Evolutionary conservation across 225 moss, liverwort and hornwort species (phyloP).

Genomic region (Lunularia cruciata): DNA sequence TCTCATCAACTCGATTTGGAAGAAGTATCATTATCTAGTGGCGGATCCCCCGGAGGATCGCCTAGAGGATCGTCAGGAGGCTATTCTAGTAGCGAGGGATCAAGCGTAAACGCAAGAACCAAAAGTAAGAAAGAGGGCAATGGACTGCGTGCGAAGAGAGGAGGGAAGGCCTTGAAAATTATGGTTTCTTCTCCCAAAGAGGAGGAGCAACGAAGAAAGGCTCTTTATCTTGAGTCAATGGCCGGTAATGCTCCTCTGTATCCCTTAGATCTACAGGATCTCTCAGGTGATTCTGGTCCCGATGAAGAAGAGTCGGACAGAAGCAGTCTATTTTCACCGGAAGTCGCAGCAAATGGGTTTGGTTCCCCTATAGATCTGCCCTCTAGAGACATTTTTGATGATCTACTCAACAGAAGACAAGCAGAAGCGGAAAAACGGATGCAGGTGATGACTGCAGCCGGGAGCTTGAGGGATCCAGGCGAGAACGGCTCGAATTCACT

Average conservation of each 20-base stretch:
- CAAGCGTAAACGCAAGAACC: constrained; percentile 15
- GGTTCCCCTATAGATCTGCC: constrained; percentile 54
- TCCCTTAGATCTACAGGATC: constrained; percentile 42
- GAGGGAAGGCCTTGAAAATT: constrained; percentile 45
- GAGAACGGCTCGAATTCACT: constrained; percentile 13
- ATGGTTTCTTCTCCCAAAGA: constrained; percentile 34
- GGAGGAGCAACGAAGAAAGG: constrained; percentile 31
- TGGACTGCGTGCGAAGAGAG: constrained; percentile 44
- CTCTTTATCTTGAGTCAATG: constrained; percentile 26
- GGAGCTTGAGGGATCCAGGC: constrained; percentile 9
- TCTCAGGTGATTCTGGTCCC: constrained; percentile 28
- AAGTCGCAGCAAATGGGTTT: constrained; percentile 48
- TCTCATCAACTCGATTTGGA: constrained; percentile 18
- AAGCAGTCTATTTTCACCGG: constrained; percentile 41
- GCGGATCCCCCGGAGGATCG: constrained; percentile 16
- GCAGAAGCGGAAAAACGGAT: constrained; percentile 26
- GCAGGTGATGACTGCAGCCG: constrained; percentile 8
- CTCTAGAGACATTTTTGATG: constrained; percentile 30
- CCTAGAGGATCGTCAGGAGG: constrained; percentile 1
- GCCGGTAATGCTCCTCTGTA: constrained; percentile 42
- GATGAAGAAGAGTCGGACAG: constrained; percentile 45
- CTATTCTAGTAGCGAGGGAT: constrained; percentile 7
- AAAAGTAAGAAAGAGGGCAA: constrained; percentile 33
- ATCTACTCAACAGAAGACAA: constrained; percentile 15
- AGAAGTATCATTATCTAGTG: constrained; percentile 29